Evolutionary conservation across 495 filamentous ascomycete genomes (phyloP), one percentile per base, ranked within the genome.

Genomic region (Aspergillus egyptiacus): DNA sequence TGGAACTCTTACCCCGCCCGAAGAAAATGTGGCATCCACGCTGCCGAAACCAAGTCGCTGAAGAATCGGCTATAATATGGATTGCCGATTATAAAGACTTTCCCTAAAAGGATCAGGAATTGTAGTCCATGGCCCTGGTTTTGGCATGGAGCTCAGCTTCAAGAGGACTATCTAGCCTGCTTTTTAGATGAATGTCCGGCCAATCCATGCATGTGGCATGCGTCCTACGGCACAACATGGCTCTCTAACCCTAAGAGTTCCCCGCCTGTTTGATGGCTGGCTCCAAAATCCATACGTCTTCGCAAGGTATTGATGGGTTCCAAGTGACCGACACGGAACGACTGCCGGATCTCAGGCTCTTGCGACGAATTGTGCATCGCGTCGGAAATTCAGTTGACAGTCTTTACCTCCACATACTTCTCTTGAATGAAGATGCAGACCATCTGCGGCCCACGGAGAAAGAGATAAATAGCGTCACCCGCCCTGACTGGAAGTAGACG

Each of bases 261-360:
- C 20, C 14, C 7, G 20, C 15, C 15, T 18, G 27, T 13, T 34
- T 45, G 42, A 22, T 8, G 20, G 8, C 23, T 28, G 28, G 14
- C 41, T 44, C 41, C 41, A 28, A 44, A 6, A 18, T 24, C n/a
- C 19, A 39, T 23, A 28, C 13, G 15, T 31, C 25, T 18, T 27
- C 30, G 37, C 27, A 27, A 24, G 20, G 47, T 37, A 50, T 50
- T 50, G 37, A 50, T 43, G 37, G 47, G 37, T 42, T 42, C 14
- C 18, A n/a, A 18, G 28, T 34, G 13, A 30, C 9, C 13, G 28
- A 28, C 24, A 42, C 47, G 27, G 15, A 15, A 25, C 27, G 19
- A 15, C 30, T 35, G 28, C 13, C 13, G 38, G 32, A 34, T 20
- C 18, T 32, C 19, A 38, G 47, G 20, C 14, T 8, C 35, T 35